Evolutionary conservation across 768 basidiomycete genomes (phyloP), one percentile per base, ranked within the genome.

Genomic region (Fomitopsis serialis): DNA sequence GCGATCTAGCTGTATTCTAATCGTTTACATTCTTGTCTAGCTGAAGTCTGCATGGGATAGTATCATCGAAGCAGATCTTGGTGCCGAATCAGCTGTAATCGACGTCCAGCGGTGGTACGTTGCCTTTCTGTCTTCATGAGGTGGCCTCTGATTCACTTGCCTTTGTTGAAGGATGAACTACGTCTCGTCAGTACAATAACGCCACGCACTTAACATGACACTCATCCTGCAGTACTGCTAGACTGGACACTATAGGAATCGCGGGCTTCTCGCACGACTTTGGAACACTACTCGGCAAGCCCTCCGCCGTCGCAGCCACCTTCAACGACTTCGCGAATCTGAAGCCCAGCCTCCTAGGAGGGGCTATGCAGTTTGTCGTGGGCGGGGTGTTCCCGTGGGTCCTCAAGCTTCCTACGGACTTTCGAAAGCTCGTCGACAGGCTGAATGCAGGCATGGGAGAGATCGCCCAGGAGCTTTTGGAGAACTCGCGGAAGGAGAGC

Each of bases 191-290:
- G 69, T 61, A 19, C 42, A 7, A 23, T 36, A 2, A n/a, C n/a
- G 15, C 15, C 44, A 11, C 17, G 4, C 8, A 23, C 9, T 5
- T 45, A 13, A 7, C 4, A 45, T 27, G 23, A 7, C 15, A 40
- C 37, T 19, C 37, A 40, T 35, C 37, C 6, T 7, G 29, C 17
- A 12, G 15, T 17, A 13, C 44, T n/a, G 15, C 12, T 44, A 81
- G 80, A 11, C 68, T 84, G 2, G 83, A 85, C 57, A 74, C 70
- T 0, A 71, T 84, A 45, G 80, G 82, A 11, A 77, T 83, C 32
- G 79, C 79, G 6, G 80, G 81, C 0, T 84, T 84, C 51, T 76
- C 78, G 4, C 77, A 84, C 56, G 70, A 81, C 58, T 85, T 85
- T 54, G 74, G 74, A 12, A 64, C 77, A 0, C 69, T 84, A 4